phyloP scores from a whole-genome alignment of 352 stramenopile genomes.

The Plasmopara viticola region DNA sequence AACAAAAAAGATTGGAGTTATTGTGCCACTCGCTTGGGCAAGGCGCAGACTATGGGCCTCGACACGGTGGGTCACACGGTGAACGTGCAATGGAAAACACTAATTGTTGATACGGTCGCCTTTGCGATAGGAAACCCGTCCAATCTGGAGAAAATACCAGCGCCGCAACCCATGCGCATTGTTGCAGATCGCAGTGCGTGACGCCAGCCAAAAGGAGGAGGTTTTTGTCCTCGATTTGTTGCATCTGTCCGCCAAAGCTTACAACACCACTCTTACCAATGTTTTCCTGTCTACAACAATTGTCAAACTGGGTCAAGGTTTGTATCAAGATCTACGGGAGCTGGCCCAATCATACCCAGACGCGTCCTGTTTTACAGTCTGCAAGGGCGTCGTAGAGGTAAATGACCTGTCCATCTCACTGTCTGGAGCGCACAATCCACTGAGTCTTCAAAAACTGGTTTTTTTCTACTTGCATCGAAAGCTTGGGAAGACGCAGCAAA shows the following conservation, averaged over 20 bases:
- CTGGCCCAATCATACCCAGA: slow-evolving; percentile 52
- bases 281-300: slow-evolving; percentile 60
- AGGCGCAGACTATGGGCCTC: slow-evolving; percentile 52
- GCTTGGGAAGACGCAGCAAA: slow-evolving; percentile 74
- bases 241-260: slow-evolving; percentile 43
- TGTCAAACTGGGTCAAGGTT: slow-evolving; percentile 64
- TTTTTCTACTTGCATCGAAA: slow-evolving; percentile 64
- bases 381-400: slow-evolving; percentile 61
- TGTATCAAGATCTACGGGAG: slow-evolving; percentile 58
- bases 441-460: slow-evolving; percentile 75
- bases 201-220: slow-evolving; percentile 41
- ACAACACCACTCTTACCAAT: slow-evolving; percentile 47
- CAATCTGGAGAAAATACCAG: slow-evolving; percentile 37
- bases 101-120: background rate
- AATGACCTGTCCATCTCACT: slow-evolving; percentile 67
- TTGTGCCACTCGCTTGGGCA: slow-evolving; percentile 39
- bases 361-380: slow-evolving; percentile 61
- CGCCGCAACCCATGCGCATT: slow-evolving; percentile 42
- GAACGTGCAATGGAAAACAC: slow-evolving; percentile 7
- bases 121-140: slow-evolving; percentile 56
- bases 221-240: slow-evolving; percentile 75
- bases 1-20: slow-evolving; percentile 39
- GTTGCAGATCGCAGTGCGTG: slow-evolving; percentile 60
- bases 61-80: slow-evolving; percentile 47
- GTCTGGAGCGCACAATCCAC: slow-evolving; percentile 35